phyloP scores from a whole-genome alignment of 257 asterid genomes.

The Penstemon eatonii region DNA sequence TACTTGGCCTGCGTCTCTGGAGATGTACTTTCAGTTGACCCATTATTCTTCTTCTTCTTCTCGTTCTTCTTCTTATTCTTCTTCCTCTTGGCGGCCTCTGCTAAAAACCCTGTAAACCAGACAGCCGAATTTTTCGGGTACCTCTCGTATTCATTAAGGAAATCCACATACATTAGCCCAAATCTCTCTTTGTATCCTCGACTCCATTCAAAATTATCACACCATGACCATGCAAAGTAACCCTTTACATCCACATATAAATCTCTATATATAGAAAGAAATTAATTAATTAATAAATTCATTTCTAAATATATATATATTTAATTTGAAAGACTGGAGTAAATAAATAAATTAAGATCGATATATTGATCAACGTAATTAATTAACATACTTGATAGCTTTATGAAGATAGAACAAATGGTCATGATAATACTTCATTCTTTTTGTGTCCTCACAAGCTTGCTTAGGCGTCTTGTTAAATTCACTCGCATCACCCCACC shows the following conservation, averaged over 20 bases:
- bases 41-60: too few relatives aligned
- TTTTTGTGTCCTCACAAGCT: conserved; percentile 23
- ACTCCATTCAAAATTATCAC: conserved; percentile 50
- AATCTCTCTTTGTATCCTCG: conserved; percentile 38
- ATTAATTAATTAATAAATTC: neutral
- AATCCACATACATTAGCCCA: conserved; percentile 40
- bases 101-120: conserved; percentile 45
- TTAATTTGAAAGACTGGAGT: too few relatives aligned
- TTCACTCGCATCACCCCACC: conserved; percentile 34
- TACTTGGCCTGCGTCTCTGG: too few relatives aligned
- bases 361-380: too few relatives aligned
- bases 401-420: conserved; percentile 40
- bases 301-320: too few relatives aligned
- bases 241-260: conserved; percentile 40
- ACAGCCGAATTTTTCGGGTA: conserved; percentile 37
- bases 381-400: conserved; percentile 44
- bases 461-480: conserved; percentile 7
- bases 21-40: neutral
- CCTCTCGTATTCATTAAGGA: conserved; percentile 30
- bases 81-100: neutral
- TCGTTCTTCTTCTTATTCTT: too few relatives aligned
- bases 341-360: too few relatives aligned
- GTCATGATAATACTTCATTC: conserved; percentile 34
- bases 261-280: conserved; percentile 15
- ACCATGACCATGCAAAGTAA: conserved; percentile 52